A percentile compares a stretch with the other conserved stretches of the same genome.
phyloP scores from a whole-genome alignment of 2,329 filamentous ascomycete species.

The Colletotrichum caudatum region DNA sequence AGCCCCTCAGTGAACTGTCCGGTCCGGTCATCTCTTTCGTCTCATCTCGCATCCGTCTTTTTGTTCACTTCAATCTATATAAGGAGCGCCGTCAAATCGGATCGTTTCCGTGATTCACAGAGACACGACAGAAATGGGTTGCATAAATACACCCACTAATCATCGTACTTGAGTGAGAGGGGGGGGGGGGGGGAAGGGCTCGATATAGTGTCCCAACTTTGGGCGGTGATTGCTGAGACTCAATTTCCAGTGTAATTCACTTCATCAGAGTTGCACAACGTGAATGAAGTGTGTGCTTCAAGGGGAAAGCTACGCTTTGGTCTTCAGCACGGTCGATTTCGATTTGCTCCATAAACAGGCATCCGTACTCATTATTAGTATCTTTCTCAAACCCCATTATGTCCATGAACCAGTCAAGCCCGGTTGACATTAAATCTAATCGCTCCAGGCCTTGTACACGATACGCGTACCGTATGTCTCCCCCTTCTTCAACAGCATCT shows the following conservation, averaged over 20 bases:
- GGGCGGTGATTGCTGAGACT: neutral
- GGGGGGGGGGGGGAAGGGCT: neutral
- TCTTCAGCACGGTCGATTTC: neutral
- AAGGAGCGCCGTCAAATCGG: constrained; percentile 29
- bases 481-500: constrained; percentile 86
- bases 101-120: constrained; percentile 14
- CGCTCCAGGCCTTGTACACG: constrained; percentile 88
- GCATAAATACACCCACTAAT: neutral
- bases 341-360: constrained; percentile 17
- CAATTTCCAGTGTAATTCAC: neutral
- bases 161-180: neutral
- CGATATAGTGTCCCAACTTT: neutral
- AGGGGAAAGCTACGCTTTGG: neutral
- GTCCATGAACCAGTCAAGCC: neutral
- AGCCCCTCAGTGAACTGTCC: constrained; percentile 32
- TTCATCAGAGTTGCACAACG: neutral
- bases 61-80: neutral
- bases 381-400: constrained; percentile 2
- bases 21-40: constrained; percentile 9
- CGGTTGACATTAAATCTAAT: constrained; percentile 52
- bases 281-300: neutral
- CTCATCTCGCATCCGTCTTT: constrained; percentile 4
- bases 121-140: neutral
- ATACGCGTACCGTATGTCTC: constrained; percentile 84
- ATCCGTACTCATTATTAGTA: constrained; percentile 43